Evolutionary conservation across 1,139 yeast species (phyloP).

Genomic region (Yamadazyma siamensis): DNA sequence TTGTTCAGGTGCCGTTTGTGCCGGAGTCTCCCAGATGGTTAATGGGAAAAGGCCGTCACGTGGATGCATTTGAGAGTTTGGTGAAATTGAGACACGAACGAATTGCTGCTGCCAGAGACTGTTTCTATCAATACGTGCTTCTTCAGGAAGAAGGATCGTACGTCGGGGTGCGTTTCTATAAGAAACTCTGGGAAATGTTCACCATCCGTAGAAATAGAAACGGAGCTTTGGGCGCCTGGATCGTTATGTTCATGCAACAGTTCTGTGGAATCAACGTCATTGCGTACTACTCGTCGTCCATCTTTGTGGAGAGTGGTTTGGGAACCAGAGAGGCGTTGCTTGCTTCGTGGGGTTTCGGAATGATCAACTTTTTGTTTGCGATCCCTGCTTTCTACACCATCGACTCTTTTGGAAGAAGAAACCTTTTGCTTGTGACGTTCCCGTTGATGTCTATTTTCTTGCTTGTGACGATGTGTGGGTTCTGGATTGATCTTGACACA

Average conservation of each 20-base stretch:
- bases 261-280: constrained; percentile 90
- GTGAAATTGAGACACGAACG: constrained; percentile 45
- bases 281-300: constrained; percentile 76
- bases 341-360: constrained; percentile 87
- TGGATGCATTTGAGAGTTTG: constrained; percentile 56
- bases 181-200: constrained; percentile 52
- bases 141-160: constrained; percentile 63
- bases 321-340: constrained; percentile 58
- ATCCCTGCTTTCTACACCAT: constrained; percentile 81
- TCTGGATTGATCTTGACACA: constrained; percentile 51
- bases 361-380: constrained; percentile 77
- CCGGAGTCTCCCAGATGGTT: constrained; percentile 86
- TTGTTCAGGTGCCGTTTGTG: constrained; percentile 63
- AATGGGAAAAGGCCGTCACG: constrained; percentile 60
- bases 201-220: constrained; percentile 78
- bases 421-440: constrained; percentile 66
- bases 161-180: constrained; percentile 47
- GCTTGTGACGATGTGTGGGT: constrained; percentile 73
- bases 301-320: constrained; percentile 68
- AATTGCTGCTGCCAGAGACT: constrained; percentile 71
- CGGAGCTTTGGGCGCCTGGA: constrained; percentile 76
- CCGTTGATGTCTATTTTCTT: constrained; percentile 71
- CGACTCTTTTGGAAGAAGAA: constrained; percentile 76
- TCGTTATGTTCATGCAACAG: constrained; percentile 89
- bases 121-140: constrained; percentile 67